phyloP scores from a whole-genome alignment of 805 yeast genomes.

The Myxozyma udenii region DNA sequence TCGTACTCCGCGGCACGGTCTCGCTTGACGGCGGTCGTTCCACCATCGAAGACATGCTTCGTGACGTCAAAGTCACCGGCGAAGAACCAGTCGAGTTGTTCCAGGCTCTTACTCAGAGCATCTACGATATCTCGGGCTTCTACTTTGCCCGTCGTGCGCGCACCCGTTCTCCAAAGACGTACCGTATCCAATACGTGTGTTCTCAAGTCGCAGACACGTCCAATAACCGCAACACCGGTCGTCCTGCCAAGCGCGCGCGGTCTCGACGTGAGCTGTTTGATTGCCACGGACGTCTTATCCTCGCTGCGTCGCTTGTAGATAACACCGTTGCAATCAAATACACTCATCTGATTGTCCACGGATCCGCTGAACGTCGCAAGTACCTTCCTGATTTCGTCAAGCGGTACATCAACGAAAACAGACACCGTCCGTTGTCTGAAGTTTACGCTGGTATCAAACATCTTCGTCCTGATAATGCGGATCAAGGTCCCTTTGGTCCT shows the following conservation, averaged over 20 bases:
- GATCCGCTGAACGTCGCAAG: constrained; percentile 21
- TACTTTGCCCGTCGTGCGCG: constrained; percentile 27
- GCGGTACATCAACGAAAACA: constrained; percentile 11
- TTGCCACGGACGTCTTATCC: constrained; percentile 26
- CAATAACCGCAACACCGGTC: constrained; percentile 11
- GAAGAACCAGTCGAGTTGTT: constrained; percentile 25
- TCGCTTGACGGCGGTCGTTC: constrained; percentile 48
- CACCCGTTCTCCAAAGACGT: constrained; percentile 18
- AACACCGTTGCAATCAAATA: constrained; percentile 20
- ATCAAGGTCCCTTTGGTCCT: not conserved
- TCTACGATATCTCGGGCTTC: constrained; percentile 19
- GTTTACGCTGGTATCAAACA: constrained; percentile 14
- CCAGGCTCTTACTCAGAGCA: constrained; percentile 12
- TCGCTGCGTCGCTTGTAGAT: constrained; percentile 19
- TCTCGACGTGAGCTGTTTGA: constrained; percentile 20
- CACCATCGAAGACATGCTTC: constrained; percentile 62
- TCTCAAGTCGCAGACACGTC: constrained; percentile 29
- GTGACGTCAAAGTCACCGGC: constrained; percentile 49
- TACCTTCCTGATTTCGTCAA: constrained; percentile 24
- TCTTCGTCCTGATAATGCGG: constrained; percentile 8
- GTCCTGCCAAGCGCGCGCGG: constrained; percentile 20
- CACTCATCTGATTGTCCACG: constrained; percentile 23
- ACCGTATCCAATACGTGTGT: constrained; percentile 26
- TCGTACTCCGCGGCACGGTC: constrained; percentile 13
- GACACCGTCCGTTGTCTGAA: constrained; percentile 15